Percentiles rank a stretch among this genome's conserved stretches.
Evolutionary conservation across 495 filamentous ascomycete genomes (phyloP).

Genomic region (Cudoniella acicularis): DNA sequence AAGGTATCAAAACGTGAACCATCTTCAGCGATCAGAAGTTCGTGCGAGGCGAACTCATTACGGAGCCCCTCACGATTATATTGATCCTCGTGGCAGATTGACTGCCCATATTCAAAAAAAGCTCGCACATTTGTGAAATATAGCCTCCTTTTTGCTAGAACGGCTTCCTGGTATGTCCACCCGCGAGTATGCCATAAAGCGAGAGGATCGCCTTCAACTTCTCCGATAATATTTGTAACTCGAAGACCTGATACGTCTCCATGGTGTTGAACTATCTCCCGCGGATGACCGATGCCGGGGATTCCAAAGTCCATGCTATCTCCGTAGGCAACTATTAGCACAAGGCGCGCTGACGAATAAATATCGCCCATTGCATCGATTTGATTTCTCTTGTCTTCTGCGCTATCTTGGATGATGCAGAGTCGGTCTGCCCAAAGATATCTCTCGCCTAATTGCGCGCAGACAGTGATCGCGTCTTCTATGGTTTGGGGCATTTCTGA

Average conservation of each 20-base stretch:
- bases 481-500: not conserved
- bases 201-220: slow-evolving; percentile 1
- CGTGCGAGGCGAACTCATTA: not conserved
- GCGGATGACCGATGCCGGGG: not conserved
- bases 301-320: not conserved
- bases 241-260: not conserved
- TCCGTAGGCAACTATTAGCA: not conserved
- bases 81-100: not conserved
- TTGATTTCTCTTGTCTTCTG: slow-evolving; percentile 1
- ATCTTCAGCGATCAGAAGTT: not conserved
- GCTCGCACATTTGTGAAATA: slow-evolving; percentile 1
- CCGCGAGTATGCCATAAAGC: not conserved
- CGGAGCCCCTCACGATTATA: not conserved
- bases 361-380: slow-evolving; percentile 2
- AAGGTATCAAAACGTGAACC: not conserved
- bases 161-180: not conserved
- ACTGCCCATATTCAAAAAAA: not conserved
- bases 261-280: not conserved
- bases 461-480: not conserved
- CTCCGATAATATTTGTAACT: not conserved
- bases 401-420: slow-evolving; percentile 27
- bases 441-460: not conserved
- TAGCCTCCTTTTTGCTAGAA: not conserved
- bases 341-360: not conserved
- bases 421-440: slow-evolving; percentile 24